Base-by-base conservation (phyloP, 352 stramenopile species). In the Globisporangium parvum region DNA sequence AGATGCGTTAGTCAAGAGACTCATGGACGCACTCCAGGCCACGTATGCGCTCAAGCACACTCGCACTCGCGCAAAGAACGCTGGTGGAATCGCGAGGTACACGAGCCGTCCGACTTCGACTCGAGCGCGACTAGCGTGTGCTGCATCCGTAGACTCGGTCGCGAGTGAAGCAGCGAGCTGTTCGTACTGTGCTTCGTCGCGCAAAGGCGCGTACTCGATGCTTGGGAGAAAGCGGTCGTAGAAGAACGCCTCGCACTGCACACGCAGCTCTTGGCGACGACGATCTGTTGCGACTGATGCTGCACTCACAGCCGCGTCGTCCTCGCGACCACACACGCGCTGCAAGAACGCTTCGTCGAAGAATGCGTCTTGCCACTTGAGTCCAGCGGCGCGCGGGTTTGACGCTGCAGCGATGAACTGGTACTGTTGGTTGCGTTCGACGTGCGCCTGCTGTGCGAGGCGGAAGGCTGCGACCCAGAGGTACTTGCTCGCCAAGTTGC, bases 401-500 rank as follows among this genome's bases (percentile, higher is more conserved):
- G 72, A 72, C 20, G 71, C 79, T 17, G 71, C 75, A 1, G 81
- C 81, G 47, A 77, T 57, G 48, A 88, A 72, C 6, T 69, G 41
- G 47, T 73, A 67, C 6, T 44, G 41, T 5, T 51, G 53, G 23
- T 14, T 23, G 17, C 35, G 58, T 17, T 18, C 49, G 17, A 37
- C 44, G 15, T 57, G 47, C 3, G 55, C 55, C 20, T 85, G 49
- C 14, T 83, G 54, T 11, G 75, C 73, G 48, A 92, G 52, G 0
- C 77, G 79, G 55, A 90, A 85, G 47, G 75, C 64, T n/a, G 81
- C 66, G 11, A 81, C 73, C 83, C 85, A 94, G 39, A 94, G 64
- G 71, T 93, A 93, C 47, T 93, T 93, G 17, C 75, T 57, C n/a
- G 85, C 80, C 47, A 94, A 69, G 64, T 93, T 84, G 21, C 84